phyloP scores from a whole-genome alignment of 2,329 filamentous ascomycete genomes.

The Phialocephala sp. region DNA sequence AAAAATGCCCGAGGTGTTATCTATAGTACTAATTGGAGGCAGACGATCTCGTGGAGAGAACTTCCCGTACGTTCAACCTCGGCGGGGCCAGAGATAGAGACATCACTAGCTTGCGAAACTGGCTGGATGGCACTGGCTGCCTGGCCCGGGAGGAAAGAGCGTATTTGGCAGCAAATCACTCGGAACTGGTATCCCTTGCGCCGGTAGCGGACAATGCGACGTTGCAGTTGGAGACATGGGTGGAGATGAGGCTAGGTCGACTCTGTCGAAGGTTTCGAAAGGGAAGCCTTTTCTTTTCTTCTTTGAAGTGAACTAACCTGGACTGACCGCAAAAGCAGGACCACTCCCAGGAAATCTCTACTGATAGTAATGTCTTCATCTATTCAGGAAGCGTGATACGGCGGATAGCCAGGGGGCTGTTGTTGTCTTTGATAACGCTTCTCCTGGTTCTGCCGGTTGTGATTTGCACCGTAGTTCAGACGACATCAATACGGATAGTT shows the following conservation, averaged over 20 bases:
- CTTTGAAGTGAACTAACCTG: too few relatives aligned
- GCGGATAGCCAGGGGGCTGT: neutral
- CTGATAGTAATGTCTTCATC: constrained; percentile 1
- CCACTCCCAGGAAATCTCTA: too few relatives aligned
- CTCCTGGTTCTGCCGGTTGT: neutral
- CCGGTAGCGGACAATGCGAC: neutral
- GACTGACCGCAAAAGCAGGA: too few relatives aligned
- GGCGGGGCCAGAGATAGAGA: too few relatives aligned
- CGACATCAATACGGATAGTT: neutral
- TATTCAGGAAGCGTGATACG: constrained; percentile 1
- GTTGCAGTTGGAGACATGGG: neutral
- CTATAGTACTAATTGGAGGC: too few relatives aligned
- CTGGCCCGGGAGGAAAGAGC: neutral
- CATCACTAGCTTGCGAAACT: neutral
- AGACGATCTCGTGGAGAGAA: too few relatives aligned
- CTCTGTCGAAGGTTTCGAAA: neutral
- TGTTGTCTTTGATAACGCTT: neutral
- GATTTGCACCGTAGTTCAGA: neutral
- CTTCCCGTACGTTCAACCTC: too few relatives aligned
- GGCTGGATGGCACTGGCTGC: constrained; percentile 6
- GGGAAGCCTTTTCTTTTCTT: too few relatives aligned
- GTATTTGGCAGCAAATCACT: neutral
- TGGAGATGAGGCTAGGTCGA: constrained; percentile 1
- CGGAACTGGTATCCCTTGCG: neutral
- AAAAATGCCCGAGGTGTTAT: too few relatives aligned